A percentile compares a stretch with the other conserved stretches of the same genome.
phyloP scores from a whole-genome alignment of 2,329 filamentous ascomycete species.

The Graphilbum fragrans region DNA sequence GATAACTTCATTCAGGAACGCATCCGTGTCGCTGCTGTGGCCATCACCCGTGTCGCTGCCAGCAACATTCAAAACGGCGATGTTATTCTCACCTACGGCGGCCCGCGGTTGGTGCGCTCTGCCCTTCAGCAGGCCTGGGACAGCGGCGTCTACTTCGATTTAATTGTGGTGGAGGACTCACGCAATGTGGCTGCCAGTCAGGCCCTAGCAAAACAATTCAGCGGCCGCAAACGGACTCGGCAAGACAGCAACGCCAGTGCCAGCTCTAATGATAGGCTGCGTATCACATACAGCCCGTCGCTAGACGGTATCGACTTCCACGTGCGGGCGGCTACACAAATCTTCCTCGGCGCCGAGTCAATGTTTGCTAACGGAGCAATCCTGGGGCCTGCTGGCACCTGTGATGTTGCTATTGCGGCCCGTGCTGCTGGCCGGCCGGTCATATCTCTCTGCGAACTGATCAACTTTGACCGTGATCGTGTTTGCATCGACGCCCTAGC shows the following conservation, averaged over 20 bases:
- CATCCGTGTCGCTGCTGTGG: slow-evolving; percentile 73
- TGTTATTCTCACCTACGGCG: slow-evolving; percentile 75
- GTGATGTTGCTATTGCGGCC: slow-evolving; percentile 74
- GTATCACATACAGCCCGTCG: slow-evolving; percentile 68
- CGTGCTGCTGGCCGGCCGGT: slow-evolving; percentile 66
- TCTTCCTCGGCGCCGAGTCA: slow-evolving; percentile 79
- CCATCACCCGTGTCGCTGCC: slow-evolving; percentile 67
- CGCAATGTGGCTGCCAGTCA: slow-evolving; percentile 39
- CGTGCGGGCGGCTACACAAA: slow-evolving; percentile 52
- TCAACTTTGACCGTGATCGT: slow-evolving; percentile 81
- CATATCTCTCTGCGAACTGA: slow-evolving; percentile 81
- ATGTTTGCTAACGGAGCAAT: slow-evolving; percentile 93
- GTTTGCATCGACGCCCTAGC: slow-evolving; percentile 88
- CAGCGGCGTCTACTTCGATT: slow-evolving; percentile 62
- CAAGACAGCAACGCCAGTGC: not conserved
- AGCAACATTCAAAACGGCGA: slow-evolving; percentile 69
- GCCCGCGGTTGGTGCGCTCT: slow-evolving; percentile 75
- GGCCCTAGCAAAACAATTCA: slow-evolving; percentile 55
- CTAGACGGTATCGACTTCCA: slow-evolving; percentile 65
- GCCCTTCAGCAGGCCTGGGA: slow-evolving; percentile 62
- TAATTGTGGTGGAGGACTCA: slow-evolving; percentile 69
- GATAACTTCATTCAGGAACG: slow-evolving; percentile 86
- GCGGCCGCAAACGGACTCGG: slow-evolving; percentile 1
- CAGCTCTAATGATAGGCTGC: slow-evolving; percentile 7
- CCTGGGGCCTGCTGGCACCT: slow-evolving; percentile 79